These are phyloP conservation scores for Lippia alba DNA, from an alignment of 305 asterid genomes.

Conservation along the genomic window DNA sequence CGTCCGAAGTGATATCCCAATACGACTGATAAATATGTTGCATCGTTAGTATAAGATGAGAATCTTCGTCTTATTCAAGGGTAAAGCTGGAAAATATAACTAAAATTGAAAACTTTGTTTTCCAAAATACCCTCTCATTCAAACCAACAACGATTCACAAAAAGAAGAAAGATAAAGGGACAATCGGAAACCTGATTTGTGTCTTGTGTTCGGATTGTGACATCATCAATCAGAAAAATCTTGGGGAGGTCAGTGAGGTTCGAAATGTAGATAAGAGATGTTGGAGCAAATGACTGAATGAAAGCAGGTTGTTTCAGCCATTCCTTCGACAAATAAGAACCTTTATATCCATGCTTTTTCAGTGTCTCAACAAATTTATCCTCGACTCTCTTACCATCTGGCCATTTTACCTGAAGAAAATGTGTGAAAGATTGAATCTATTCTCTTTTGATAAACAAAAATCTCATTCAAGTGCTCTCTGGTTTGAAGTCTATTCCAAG, in stretches of 20 bases:
- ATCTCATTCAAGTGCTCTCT: neutral
- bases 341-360: conserved; percentile 74
- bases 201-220: conserved; percentile 67
- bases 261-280: conserved; percentile 77
- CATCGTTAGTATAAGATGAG: conserved; percentile 26
- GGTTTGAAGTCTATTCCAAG: conserved; percentile 10
- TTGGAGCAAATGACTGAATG: conserved; percentile 96
- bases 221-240: conserved; percentile 72
- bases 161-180: too few species aligned
- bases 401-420: conserved; percentile 78
- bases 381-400: conserved; percentile 81
- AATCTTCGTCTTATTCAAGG: neutral
- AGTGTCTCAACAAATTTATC: conserved; percentile 81
- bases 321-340: conserved; percentile 80
- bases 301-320: conserved; percentile 89
- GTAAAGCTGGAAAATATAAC: neutral
- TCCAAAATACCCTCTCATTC: neutral
- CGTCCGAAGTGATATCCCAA: conserved; percentile 85
- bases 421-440: neutral
- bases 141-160: conserved; percentile 27
- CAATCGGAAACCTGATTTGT: conserved; percentile 64
- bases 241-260: conserved; percentile 82
- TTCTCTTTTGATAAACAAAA: conserved; percentile 4
- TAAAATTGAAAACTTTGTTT: neutral
- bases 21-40: conserved; percentile 59